A percentile compares a stretch with the other conserved stretches of the same genome.
Conservation (phyloP, 2,329 filamentous ascomycete species). For the Fusarium sulawesiense region DNA sequence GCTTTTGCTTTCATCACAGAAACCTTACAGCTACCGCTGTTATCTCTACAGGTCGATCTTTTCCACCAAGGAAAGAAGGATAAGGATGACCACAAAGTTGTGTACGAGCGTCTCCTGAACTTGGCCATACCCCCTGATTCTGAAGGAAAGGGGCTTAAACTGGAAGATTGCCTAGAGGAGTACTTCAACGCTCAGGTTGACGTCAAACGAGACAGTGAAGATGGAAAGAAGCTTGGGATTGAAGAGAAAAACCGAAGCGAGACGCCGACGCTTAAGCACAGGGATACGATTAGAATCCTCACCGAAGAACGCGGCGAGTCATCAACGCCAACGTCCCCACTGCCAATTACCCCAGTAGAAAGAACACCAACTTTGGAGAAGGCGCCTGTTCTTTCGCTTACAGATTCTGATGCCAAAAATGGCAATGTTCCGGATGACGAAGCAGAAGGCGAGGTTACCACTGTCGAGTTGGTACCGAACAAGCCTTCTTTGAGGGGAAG, state of each 20-base stretch:
- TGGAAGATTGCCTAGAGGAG: conserved; percentile 91
- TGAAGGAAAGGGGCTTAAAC: conserved; percentile 75
- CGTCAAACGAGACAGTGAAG: conserved; percentile 77
- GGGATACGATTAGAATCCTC: conserved; percentile 51
- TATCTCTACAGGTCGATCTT: conserved; percentile 93
- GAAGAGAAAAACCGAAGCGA: conserved; percentile 46
- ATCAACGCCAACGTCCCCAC: conserved; percentile 50
- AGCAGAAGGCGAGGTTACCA: conserved; percentile 32
- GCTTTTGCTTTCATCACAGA: conserved; percentile 96
- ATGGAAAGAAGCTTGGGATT: conserved; percentile 59
- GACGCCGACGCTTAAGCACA: conserved; percentile 44
- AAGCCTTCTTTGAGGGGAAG: conserved; percentile 56
- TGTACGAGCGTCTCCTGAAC: conserved; percentile 91
- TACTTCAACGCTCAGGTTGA: conserved; percentile 97
- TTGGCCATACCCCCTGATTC: conserved; percentile 85
- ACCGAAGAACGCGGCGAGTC: conserved; percentile 49
- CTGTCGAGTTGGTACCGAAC: conserved; percentile 44
- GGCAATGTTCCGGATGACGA: conserved; percentile 26
- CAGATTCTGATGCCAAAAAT: conserved; percentile 16
- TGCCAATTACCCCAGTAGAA: conserved; percentile 44
- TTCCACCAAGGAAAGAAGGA: conserved; percentile 91
- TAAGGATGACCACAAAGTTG: conserved; percentile 91
- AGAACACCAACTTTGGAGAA: conserved; percentile 35
- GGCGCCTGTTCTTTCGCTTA: neutral
- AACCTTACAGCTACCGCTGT: conserved; percentile 84